Base-by-base conservation (phyloP, 2,329 filamentous ascomycete genomes). In the Stenocarpella maydis region DNA sequence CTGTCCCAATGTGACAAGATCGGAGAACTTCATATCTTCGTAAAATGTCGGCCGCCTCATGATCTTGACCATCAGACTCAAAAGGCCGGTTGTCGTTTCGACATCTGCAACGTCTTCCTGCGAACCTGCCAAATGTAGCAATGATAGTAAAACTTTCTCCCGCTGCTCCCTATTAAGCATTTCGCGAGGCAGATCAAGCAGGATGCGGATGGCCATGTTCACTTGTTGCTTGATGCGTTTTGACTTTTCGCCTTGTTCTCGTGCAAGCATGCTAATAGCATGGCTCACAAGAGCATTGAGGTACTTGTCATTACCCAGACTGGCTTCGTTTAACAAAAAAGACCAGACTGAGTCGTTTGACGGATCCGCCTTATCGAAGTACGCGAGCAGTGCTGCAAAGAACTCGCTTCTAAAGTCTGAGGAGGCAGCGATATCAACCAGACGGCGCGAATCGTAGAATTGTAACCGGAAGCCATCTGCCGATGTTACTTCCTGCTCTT, bases 11-110 rank as follows among this genome's bases (percentile, higher is more conserved):
- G 72, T 67, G 12, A 79, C 75, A 7, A 83, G 69, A 21, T 81
- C 75, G 17, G 76, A 72, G 63, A 82, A 87, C 1, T 70, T 74
- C 78, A 87, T 82, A 74, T 78, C 78, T 50, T 84, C 78, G 72
- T 87, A 85, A 68, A 86, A 86, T 0, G 84, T 86, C 0, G 86
- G 81, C n/a, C 81, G 80, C 6, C 77, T 75, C 82, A 87, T 86
- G 28, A 87, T 76, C 73, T 85, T 87, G 3, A 81, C 75, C 71
- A 83, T 81, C 58, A 88, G 73, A 24, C 81, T 80, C 8, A 88
- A 76, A 6, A 84, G 73, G 12, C 78, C 69, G 61, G 78, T 80
- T 78, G 12, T 74, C 70, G 1, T 17, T 72, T 55, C 21, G 65
- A 43, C 6, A 24, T 49, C 52, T 7, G 39, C 28, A 10, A 19